Base-by-base conservation (phyloP, 1,139 yeast species). In the Kurtzmaniella quercitrusa region DNA sequence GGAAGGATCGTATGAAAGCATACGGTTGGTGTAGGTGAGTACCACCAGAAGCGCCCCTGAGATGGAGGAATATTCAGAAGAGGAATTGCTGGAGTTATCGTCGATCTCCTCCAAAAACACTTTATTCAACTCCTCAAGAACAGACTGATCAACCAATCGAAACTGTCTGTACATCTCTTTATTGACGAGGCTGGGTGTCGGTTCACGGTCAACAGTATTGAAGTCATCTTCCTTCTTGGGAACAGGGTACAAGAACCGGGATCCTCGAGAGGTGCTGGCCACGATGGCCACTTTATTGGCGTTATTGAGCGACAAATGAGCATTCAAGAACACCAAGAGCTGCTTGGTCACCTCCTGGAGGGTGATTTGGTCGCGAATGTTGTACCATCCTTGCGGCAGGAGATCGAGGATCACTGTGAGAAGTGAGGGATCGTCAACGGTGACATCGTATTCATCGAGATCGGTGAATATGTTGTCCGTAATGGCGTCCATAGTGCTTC, bases 281-380 rank as follows among this genome's bases (percentile, higher is more conserved):
- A 93, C 78, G 25, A 93, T 81, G 7, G 95, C 87, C 10, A 91
- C 95, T 57, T 81, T 80, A 60, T 93, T 93, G 33, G 90, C 80
- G 56, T 87, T 88, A 62, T 89, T 88, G 44, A 89, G 71, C 0
- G 98, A 82, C 41, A 94, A 61, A 62, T 93, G 98, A 1, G 94
- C 91, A 58, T 93, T 93, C 46, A 91, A 63, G 55, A 83, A 82
- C 29, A 89, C 87, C 39, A 86, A 60, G 10, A 88, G 58, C 4
- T 88, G 70, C 48, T 82, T 77, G 18, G 80, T 67, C 18, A 82
- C 77, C 40, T 81, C 80, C 47, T 75, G 71, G 25, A 86, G 59
- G 2, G 78, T 55, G 3, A 77, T 62, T 41, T 69, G 66, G 34
- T 74, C 66, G 23, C 60, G 58, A 29, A 83, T 65, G 38, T 71